Evolutionary conservation across 1,284 basidiomycete species (phyloP).

Genomic region (Moesziomyces antarcticus): DNA sequence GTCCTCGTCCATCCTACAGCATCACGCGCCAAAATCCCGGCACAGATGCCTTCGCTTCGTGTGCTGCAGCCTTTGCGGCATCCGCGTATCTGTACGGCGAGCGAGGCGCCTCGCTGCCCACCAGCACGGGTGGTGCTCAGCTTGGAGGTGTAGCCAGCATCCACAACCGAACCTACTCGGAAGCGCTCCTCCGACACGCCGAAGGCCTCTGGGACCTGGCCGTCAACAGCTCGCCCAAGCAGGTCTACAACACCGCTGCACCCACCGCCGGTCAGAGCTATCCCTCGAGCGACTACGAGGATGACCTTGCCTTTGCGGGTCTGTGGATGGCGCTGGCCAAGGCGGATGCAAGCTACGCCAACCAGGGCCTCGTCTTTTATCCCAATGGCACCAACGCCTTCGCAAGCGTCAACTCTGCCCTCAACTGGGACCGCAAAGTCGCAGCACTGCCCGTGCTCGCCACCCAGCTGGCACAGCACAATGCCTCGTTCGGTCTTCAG

Average conservation of each 20-base stretch:
- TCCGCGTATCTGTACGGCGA: constrained; percentile 80
- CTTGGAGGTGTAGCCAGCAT: constrained; percentile 44
- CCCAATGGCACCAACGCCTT: constrained; percentile 72
- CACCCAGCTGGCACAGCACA: constrained; percentile 68
- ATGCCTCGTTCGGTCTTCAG: constrained; percentile 75
- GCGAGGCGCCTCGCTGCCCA: constrained; percentile 23
- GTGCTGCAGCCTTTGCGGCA: constrained; percentile 85
- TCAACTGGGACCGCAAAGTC: constrained; percentile 89
- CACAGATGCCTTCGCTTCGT: constrained; percentile 85
- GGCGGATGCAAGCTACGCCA: constrained; percentile 74
- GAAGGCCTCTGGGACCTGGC: constrained; percentile 79
- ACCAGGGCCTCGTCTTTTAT: constrained; percentile 77
- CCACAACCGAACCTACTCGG: constrained; percentile 78
- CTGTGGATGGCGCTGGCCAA: constrained; percentile 80
- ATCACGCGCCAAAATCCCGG: constrained; percentile 82
- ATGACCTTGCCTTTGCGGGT: constrained; percentile 75
- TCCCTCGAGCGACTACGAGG: constrained; percentile 74
- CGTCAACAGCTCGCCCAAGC: constrained; percentile 70
- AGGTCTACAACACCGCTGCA: constrained; percentile 74
- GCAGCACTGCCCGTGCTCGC: constrained; percentile 82
- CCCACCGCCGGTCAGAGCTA: constrained; percentile 77
- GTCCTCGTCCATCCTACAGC: constrained; percentile 78
- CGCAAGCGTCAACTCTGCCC: constrained; percentile 73
- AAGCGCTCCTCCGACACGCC: constrained; percentile 78
- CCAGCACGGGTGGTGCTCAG: constrained; percentile 14